Base-by-base conservation (phyloP, 441 rosid species). In the Biscutella laevigata region DNA sequence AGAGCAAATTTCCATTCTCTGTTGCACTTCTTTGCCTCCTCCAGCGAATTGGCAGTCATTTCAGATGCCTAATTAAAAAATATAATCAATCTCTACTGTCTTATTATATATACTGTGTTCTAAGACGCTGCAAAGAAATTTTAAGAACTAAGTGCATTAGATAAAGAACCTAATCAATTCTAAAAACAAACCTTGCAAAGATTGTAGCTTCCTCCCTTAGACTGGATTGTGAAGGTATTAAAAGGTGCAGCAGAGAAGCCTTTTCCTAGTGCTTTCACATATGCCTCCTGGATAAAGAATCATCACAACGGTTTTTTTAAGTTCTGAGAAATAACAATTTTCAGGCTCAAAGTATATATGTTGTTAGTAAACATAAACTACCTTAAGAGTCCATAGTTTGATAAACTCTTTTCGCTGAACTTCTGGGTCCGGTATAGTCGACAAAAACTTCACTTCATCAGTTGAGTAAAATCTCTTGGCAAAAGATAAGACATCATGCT, bases 361-460 rank as follows among this genome's bases (percentile, higher is more conserved):
- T 53, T 26, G n/a, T 24, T 22, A 1, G 11, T 36, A 53, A 19
- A n/a, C n/a, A n/a, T n/a, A 32, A 17, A 47, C 66, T 64, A 88
- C 95, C 77, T 92, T 88, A 40, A 88, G 85, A 44, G 95, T 88
- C 98, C 96, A 92, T 36, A 88, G 36, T 69, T 83, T 92, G 4
- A 92, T 41, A 57, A 92, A 82, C 70, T 88, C 94, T 63, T 58
- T 82, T 29, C 62, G 73, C 64, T 68, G 96, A 50, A 53, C 61
- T 67, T 75, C 87, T 24, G 74, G 65, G 34, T 91, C 95, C 34
- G 73, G 54, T 59, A 83, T 77, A 48, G 71, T 66, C 64, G 72
- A 70, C 65, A 92, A 72, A 54, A 57, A 44, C 38, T 83, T 67
- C 44, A 80, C 80, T 61, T 88, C 95, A 12, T 51, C 53, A 11